Conservation (phyloP, 768 basidiomycete species). For the Podaxis sp. region DNA sequence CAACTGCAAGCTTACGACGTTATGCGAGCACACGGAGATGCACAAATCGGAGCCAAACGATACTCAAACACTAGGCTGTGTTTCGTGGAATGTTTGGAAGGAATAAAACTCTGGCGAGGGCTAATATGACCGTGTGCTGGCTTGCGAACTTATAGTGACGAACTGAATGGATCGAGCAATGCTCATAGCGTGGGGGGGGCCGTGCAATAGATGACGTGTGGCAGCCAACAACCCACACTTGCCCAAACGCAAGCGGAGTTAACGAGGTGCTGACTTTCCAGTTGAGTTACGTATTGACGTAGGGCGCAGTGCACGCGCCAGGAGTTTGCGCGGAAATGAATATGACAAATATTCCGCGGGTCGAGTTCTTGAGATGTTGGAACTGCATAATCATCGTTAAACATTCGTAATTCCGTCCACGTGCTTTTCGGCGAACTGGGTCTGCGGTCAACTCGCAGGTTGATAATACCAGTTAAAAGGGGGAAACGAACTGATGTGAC, state of each 20-base stretch:
- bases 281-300: background rate
- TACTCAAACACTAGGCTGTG: background rate
- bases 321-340: constrained; percentile 3
- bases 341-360: background rate
- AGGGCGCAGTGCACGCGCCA: background rate
- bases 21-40: background rate
- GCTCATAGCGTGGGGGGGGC: background rate
- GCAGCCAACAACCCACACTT: background rate
- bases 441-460: background rate
- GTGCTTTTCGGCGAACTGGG: background rate
- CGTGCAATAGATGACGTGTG: background rate
- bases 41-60: background rate
- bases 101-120: background rate
- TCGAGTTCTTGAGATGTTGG: background rate
- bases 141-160: background rate
- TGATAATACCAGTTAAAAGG: background rate
- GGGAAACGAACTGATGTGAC: constrained; percentile 6
- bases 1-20: background rate
- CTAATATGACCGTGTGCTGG: background rate
- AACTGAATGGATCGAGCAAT: background rate
- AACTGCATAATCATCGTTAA: background rate
- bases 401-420: background rate
- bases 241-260: background rate
- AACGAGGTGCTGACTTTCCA: constrained; percentile 1
- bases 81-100: background rate